These are phyloP conservation scores for Phialemoniopsis sp. DNA, from an alignment of 2,329 filamentous ascomycete genomes.

Conservation along the genomic window DNA sequence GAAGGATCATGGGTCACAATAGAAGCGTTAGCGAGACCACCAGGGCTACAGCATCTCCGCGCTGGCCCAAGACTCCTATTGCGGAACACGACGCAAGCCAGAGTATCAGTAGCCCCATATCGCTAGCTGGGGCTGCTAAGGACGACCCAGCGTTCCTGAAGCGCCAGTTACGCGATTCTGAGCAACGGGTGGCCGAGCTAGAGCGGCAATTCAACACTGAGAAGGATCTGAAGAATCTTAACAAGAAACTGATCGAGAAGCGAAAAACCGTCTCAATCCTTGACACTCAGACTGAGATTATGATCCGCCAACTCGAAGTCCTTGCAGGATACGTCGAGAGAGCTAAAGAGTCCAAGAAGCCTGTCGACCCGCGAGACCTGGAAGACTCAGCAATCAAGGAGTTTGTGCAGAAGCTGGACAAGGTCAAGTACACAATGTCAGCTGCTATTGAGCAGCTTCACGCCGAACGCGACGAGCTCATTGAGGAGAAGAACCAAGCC, in stretches of 20 bases:
- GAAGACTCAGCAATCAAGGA: constrained; percentile 91
- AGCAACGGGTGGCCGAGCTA: constrained; percentile 82
- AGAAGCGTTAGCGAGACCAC: constrained; percentile 67
- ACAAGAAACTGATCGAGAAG: constrained; percentile 87
- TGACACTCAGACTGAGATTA: constrained; percentile 92
- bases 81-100: constrained; percentile 39
- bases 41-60: constrained; percentile 57
- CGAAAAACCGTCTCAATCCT: constrained; percentile 91
- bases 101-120: constrained; percentile 70
- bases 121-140: constrained; percentile 47
- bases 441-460: constrained; percentile 56
- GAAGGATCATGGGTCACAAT: constrained; percentile 42
- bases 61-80: constrained; percentile 67
- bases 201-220: constrained; percentile 70
- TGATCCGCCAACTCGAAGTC: constrained; percentile 86
- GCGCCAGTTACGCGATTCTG: constrained; percentile 74
- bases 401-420: constrained; percentile 71
- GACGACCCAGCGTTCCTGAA: constrained; percentile 66
- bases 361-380: constrained; percentile 75
- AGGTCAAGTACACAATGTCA: constrained; percentile 56
- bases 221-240: constrained; percentile 68
- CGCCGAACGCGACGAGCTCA: constrained; percentile 71
- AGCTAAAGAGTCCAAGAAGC: constrained; percentile 77
- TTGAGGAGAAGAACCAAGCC: constrained; percentile 80
- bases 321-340: constrained; percentile 83